Base-by-base conservation (phyloP, 2,329 filamentous ascomycete genomes). In the Neofusicoccum parvum region DNA sequence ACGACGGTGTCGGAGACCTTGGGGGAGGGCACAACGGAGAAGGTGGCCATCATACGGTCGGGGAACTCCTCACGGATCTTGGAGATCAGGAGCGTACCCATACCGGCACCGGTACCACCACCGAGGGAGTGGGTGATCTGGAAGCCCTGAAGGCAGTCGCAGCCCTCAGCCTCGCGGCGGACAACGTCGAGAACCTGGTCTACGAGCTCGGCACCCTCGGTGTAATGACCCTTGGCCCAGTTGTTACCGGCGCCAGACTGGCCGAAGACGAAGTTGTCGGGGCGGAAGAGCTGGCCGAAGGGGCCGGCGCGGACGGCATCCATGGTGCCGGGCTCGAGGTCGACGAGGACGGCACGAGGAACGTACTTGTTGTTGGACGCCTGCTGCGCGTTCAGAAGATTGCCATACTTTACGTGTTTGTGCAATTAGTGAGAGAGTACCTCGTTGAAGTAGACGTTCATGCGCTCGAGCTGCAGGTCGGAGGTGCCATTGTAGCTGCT, bases 161-260 rank as follows among this genome's bases (percentile, higher is more conserved):
- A 98, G 81, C 92, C 92, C 86, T 99, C 95, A 73, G 95, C 94
- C 88, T 99, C 95, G 77, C 95, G 94, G 80, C 95, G 95, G 79
- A 99, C 94, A 72, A 99, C 95, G 80, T 98, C 95, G 74, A 99
- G 89, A 74, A 99, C 95, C 79, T 97, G 88, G 86, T 99, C 95
- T 74, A 99, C 95, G 70, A 98, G 89, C 86, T 99, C 95, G 74
- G 95, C 95, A 89, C 95, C 95, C 87, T 99, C 95, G 72, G 95
- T 99, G 89, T 99, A 99, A 83, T 99, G 95, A 85, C 95, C 95
- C 90, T 98, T 99, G 83, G 95, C 95, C 95, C 95, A 99, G 90
- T 98, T 98, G 92, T 99, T 99, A 85, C 95, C 95, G 81, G 95
- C 95, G 88, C 95, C 94, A 76, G 95, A 98, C 87, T 98, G 95